Evolutionary conservation across 768 basidiomycete species (phyloP).

Genomic region (Lentinula raphanica): DNA sequence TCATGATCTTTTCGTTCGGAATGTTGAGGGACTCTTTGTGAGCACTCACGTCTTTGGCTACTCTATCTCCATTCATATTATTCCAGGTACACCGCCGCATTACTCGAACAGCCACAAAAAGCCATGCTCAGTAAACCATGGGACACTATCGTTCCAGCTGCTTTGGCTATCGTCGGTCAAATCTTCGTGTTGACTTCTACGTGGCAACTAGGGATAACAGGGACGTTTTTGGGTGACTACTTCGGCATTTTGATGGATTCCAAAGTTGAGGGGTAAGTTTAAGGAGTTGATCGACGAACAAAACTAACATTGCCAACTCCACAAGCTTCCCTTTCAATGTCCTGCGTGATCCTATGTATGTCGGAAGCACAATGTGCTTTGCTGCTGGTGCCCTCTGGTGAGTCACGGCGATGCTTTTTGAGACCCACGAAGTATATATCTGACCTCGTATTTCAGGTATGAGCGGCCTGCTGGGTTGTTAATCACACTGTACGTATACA

Average conservation of each 20-base stretch:
- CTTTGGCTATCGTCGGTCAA: conserved; percentile 69
- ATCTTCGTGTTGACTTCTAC: conserved; percentile 85
- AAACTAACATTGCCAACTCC: not conserved
- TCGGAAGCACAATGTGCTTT: conserved; percentile 91
- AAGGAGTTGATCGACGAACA: not conserved
- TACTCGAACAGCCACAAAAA: conserved; percentile 68
- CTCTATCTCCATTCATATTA: conserved; percentile 1
- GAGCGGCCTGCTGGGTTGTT: conserved; percentile 81
- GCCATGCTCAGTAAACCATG: conserved; percentile 63
- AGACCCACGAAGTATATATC: not conserved
- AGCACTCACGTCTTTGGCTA: conserved; percentile 23
- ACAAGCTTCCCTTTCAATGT: conserved; percentile 89
- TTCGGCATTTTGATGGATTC: conserved; percentile 85
- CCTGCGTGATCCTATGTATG: conserved; percentile 92
- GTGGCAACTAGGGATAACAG: conserved; percentile 87
- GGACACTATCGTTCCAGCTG: conserved; percentile 53
- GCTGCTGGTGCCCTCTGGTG: conserved; percentile 82
- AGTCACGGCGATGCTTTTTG: conserved; percentile 20
- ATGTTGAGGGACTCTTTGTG: conserved; percentile 83
- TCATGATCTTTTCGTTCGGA: conserved; percentile 81
- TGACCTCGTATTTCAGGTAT: conserved; percentile 46
- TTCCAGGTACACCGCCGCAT: conserved; percentile 67
- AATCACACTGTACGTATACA: conserved; percentile 75
- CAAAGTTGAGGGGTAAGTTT: conserved; percentile 68
- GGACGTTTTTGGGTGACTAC: conserved; percentile 85